These are phyloP conservation scores for Plasmopara muralis DNA, from an alignment of 352 stramenopile genomes.

Conservation along the genomic window DNA sequence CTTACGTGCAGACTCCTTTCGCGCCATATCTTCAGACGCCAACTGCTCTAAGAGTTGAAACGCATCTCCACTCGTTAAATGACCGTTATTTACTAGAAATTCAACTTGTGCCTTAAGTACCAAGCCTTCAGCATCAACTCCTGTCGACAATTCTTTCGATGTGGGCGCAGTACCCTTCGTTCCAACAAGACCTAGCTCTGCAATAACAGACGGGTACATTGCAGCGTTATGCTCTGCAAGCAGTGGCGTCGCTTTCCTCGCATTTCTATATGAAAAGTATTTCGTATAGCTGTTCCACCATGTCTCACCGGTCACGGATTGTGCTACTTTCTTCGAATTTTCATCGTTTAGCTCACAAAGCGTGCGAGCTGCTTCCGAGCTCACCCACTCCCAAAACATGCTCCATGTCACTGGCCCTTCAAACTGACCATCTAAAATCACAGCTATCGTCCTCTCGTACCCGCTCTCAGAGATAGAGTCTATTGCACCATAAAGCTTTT, in stretches of 20 bases:
- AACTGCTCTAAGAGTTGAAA: slow-evolving; percentile 65
- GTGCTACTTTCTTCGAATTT: slow-evolving; percentile 31
- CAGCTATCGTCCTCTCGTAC: slow-evolving; percentile 49
- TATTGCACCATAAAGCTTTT: slow-evolving; percentile 53
- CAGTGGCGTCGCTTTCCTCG: slow-evolving; percentile 13
- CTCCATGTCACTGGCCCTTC: slow-evolving; percentile 68
- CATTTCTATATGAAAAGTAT: slow-evolving; percentile 36
- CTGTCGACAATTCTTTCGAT: not conserved
- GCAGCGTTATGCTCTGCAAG: slow-evolving; percentile 21
- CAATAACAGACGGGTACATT: slow-evolving; percentile 25
- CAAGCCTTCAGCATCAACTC: slow-evolving; percentile 23
- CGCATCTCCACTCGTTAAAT: slow-evolving; percentile 56
- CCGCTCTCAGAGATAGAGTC: slow-evolving; percentile 56
- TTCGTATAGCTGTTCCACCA: slow-evolving; percentile 38
- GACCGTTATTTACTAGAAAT: slow-evolving; percentile 58
- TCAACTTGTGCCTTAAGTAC: slow-evolving; percentile 71
- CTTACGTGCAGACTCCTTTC: slow-evolving; percentile 42
- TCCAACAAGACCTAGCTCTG: slow-evolving; percentile 5
- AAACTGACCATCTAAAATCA: slow-evolving; percentile 55
- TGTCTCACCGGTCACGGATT: slow-evolving; percentile 20
- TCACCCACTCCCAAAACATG: slow-evolving; percentile 87
- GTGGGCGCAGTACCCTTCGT: not conserved
- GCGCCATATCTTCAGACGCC: slow-evolving; percentile 37
- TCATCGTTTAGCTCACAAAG: slow-evolving; percentile 60
- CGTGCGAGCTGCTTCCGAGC: slow-evolving; percentile 60